Conservation (phyloP, 1,139 yeast species). For the Debaryomycetaceae sp. region DNA sequence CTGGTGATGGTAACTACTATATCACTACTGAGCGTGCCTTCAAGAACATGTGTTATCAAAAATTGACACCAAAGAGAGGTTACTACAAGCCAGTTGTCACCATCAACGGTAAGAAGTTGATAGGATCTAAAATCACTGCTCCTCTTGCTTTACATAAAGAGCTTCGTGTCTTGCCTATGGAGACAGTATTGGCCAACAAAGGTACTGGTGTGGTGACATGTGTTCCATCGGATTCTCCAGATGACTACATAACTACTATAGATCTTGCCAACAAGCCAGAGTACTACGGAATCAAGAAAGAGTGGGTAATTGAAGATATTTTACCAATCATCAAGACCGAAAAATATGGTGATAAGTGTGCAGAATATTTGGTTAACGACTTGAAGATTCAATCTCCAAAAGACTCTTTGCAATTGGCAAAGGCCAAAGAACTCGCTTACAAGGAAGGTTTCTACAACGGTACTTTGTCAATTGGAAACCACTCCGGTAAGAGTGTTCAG, state of each 20-base stretch:
- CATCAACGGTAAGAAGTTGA: constrained; percentile 67
- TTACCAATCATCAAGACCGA: constrained; percentile 75
- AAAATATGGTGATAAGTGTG: constrained; percentile 86
- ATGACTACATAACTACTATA: constrained; percentile 82
- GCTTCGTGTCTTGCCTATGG: constrained; percentile 93
- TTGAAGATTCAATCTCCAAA: constrained; percentile 93
- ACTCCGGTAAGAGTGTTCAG: constrained; percentile 87
- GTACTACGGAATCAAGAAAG: constrained; percentile 78
- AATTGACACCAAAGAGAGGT: constrained; percentile 87
- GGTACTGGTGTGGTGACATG: constrained; percentile 99
- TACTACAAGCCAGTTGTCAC: constrained; percentile 56
- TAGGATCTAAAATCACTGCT: constrained; percentile 86
- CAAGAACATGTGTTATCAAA: constrained; percentile 96
- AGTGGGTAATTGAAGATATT: constrained; percentile 80
- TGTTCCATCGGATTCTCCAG: constrained; percentile 98
- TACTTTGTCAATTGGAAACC: constrained; percentile 72
- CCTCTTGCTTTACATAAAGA: constrained; percentile 74
- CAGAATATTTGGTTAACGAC: constrained; percentile 79
- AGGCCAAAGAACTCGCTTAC: constrained; percentile 92
- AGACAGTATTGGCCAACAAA: constrained; percentile 87
- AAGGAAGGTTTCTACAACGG: constrained; percentile 97
- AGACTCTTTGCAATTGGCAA: constrained; percentile 80
- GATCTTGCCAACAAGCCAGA: constrained; percentile 90
- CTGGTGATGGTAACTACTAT: constrained; percentile 72
- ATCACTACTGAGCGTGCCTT: constrained; percentile 96